These are phyloP conservation scores for Lotmaria passim DNA, from an alignment of 208 protist species.

Conservation along the genomic window DNA sequence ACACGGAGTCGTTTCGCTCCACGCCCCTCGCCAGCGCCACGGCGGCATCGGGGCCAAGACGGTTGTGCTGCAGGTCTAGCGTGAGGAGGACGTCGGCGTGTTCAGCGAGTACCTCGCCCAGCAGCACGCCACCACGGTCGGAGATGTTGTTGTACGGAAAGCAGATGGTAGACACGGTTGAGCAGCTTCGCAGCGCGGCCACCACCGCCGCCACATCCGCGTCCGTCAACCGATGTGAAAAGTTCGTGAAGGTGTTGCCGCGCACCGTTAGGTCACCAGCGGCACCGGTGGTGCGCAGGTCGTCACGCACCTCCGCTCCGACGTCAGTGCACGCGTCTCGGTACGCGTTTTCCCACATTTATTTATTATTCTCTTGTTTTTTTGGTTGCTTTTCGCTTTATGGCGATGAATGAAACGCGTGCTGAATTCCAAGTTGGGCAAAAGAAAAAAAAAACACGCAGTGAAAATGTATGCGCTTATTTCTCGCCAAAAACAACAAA, in stretches of 20 bases:
- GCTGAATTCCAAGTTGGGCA: too few relatives aligned
- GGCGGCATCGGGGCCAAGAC: slow-evolving; percentile 47
- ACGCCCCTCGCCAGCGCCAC: slow-evolving; percentile 46
- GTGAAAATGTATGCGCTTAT: too few relatives aligned
- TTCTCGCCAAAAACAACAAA: too few relatives aligned
- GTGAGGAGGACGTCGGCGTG: slow-evolving; percentile 41
- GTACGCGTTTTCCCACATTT: slow-evolving; percentile 71
- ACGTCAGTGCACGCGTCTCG: slow-evolving; percentile 38
- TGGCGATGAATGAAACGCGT: background rate
- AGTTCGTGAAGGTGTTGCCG: slow-evolving; percentile 73
- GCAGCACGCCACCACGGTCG: slow-evolving; percentile 37
- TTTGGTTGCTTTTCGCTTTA: background rate
- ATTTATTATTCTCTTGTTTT: background rate
- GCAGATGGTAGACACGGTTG: slow-evolving; percentile 41
- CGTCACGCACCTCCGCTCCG: slow-evolving; percentile 46
- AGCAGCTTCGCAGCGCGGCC: slow-evolving; percentile 29
- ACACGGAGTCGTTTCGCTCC: slow-evolving; percentile 32
- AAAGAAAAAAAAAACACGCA: too few relatives aligned
- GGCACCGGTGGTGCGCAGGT: slow-evolving; percentile 31
- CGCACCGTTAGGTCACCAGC: slow-evolving; percentile 37
- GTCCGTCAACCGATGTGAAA: slow-evolving; percentile 61
- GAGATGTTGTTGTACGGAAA: slow-evolving; percentile 76
- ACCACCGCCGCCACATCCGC: slow-evolving; percentile 57
- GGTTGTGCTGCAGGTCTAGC: slow-evolving; percentile 72
- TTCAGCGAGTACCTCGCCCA: slow-evolving; percentile 50